Base-by-base conservation (phyloP, 1,139 yeast species). In the Meyerozyma smithsonii region DNA sequence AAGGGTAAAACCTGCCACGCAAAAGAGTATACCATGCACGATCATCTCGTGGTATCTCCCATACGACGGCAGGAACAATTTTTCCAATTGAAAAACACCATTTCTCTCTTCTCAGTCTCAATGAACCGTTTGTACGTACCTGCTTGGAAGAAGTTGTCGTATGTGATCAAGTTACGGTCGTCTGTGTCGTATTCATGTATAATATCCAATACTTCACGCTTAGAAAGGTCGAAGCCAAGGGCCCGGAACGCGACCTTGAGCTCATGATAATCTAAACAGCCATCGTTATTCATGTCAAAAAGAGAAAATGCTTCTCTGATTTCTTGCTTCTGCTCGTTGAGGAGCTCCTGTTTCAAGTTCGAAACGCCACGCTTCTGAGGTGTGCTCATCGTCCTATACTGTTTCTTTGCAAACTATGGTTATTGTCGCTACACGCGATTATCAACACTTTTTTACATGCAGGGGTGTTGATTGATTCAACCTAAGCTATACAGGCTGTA, bases 221-320 rank as follows among this genome's bases (percentile, higher is more conserved):
- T 90, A 35, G 81, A 64, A 51, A 85, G 72, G 38, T 90, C 97
- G 55, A 94, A 94, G 1, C 98, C 98, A 36, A 94, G 69, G 0
- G 98, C 98, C 46, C 96, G 66, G 68, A 92, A 81, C 0, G 98
- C 97, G 14, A 90, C 87, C 59, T 87, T 88, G 48, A 87, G 69
- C 55, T 92, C 98, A 54, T 92, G 98, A 57, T 85, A 92, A 56
- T 92, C 97, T 45, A 94, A 70, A 46, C 74, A 77, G 11, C 96
- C 96, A 59, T 92, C 98, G 42, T 81, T 82, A 58, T 92, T 88
- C 82, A 88, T 84, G 55, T 92, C 98, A 60, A 94, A 94, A 34
- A 92, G 70, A 38, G 85, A 79, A 58, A 94, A 94, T 49, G 97
- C 98, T 58, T 92, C 97, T 46, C 90, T 72, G 49, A 92, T 89